phyloP scores from a whole-genome alignment of 768 basidiomycete species.

The Suillus subalutaceus region DNA sequence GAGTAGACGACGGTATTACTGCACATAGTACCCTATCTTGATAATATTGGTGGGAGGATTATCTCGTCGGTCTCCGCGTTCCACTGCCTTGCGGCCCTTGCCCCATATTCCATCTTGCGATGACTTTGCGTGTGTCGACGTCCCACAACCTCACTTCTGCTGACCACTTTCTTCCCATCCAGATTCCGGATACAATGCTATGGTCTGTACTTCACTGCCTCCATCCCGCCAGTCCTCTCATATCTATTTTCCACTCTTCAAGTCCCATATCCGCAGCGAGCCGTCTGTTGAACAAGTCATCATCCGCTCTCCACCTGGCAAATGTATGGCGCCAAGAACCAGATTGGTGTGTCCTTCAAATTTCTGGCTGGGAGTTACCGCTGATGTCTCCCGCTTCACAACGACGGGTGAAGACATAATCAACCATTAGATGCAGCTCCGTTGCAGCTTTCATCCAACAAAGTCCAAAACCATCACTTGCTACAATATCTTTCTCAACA shows the following conservation, averaged over 20 bases:
- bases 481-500: neutral
- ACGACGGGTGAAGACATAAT: neutral
- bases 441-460: neutral
- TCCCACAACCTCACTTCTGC: neutral
- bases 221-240: neutral
- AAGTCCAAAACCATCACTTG: neutral
- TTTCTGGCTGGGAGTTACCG: neutral
- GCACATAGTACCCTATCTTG: neutral
- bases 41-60: constrained; percentile 25
- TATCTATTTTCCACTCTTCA: neutral
- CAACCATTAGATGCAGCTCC: neutral
- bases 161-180: neutral
- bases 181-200: neutral
- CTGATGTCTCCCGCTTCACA: neutral
- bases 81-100: neutral
- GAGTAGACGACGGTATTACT: neutral
- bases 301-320: neutral
- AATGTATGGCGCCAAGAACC: neutral
- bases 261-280: neutral
- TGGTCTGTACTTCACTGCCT: neutral
- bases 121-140: neutral
- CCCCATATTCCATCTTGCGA: neutral
- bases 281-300: neutral
- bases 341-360: neutral
- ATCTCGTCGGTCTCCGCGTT: neutral